Evolutionary conservation across 2,329 filamentous ascomycete genomes (phyloP).

Genomic region (Cladosporium velox): DNA sequence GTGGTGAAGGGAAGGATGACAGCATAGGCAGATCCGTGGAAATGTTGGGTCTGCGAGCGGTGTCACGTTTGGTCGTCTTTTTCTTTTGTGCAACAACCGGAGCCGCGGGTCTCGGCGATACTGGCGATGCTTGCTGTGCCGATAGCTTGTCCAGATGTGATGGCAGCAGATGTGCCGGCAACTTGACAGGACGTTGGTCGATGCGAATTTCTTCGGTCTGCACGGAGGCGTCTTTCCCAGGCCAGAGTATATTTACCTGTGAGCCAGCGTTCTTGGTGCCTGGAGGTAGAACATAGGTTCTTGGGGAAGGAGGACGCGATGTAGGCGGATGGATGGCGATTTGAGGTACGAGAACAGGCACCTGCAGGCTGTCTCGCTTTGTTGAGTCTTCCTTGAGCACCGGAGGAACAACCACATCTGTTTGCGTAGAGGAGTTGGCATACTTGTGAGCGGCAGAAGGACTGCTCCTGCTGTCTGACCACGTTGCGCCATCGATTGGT

Average conservation of each 20-base stretch:
- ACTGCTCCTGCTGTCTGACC: slow-evolving; percentile 26
- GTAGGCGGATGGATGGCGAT: slow-evolving; percentile 90
- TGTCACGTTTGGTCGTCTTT: slow-evolving; percentile 12
- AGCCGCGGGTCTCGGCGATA: slow-evolving; percentile 10
- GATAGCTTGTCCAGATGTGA: slow-evolving; percentile 53
- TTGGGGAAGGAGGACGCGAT: slow-evolving; percentile 78
- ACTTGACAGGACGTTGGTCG: slow-evolving; percentile 71
- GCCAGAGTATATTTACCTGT: slow-evolving; percentile 65
- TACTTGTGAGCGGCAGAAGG: slow-evolving; percentile 28
- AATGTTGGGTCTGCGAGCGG: slow-evolving; percentile 25
- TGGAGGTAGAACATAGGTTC: slow-evolving; percentile 75
- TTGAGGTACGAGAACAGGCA: slow-evolving; percentile 56
- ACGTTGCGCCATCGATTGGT: slow-evolving; percentile 48
- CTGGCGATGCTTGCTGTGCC: slow-evolving; percentile 20
- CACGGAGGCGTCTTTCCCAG: slow-evolving; percentile 59
- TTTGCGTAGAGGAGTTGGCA: slow-evolving; percentile 38
- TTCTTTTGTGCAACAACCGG: slow-evolving; percentile 4
- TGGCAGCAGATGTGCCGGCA: slow-evolving; percentile 77
- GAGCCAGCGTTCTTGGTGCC: slow-evolving; percentile 78
- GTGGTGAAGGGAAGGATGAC: slow-evolving; percentile 28
- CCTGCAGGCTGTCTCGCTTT: slow-evolving; percentile 35
- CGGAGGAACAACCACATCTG: slow-evolving; percentile 30
- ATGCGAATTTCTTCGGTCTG: slow-evolving; percentile 93
- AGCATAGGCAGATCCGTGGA: slow-evolving; percentile 26
- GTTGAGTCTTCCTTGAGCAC: slow-evolving; percentile 29